Base-by-base conservation (phyloP, 768 basidiomycete species). In the Collybiopsis confluens region DNA sequence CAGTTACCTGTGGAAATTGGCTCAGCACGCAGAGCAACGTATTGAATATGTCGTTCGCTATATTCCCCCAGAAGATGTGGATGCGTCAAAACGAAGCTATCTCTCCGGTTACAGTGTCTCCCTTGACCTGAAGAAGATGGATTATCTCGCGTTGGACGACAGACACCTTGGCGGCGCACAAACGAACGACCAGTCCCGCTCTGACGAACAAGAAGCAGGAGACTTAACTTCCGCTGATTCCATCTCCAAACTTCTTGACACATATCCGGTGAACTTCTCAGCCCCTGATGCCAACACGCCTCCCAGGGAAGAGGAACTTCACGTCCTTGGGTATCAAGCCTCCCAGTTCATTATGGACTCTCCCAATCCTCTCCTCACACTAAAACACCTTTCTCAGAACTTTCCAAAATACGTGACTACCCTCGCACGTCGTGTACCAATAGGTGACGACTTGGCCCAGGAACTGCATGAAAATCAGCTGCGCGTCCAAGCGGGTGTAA, bases 111-210 rank as follows among this genome's bases (percentile, higher is more conserved):
- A 92, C 61, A 97, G 97, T 2, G 95, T 95, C 6, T 78, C 88
- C 20, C 73, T 99, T 50, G 92, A 96, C 60, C 69, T 99, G 61
- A 99, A 99, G 76, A 97, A 95, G 73, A 97, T 83, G 78, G 97
- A 99, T 62, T 99, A 98, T 65, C 79, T 98, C 11, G 93, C 88
- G 3, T 72, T 98, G 7, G 97, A 99, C 64, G 97, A 99, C 66
- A 74, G 97, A 42, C 47, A 48, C 30, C 30, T 48, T 15, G 16
- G 21, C 13, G 23, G 21, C 6, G 30, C 23, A 37, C 67, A 78
- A 47, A 63, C 71, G 2, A 68, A 65, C 26, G 35, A 37, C 20
- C 52, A 41, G 15, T 55, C 28, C n/a, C 44, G 56, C 2, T 23
- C 45, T 7, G 55, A 58, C 30, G 59, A 61, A 26, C 61, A 63